Base-by-base conservation (phyloP, 805 yeast genomes). In the Ogataea paradorogensis region DNA sequence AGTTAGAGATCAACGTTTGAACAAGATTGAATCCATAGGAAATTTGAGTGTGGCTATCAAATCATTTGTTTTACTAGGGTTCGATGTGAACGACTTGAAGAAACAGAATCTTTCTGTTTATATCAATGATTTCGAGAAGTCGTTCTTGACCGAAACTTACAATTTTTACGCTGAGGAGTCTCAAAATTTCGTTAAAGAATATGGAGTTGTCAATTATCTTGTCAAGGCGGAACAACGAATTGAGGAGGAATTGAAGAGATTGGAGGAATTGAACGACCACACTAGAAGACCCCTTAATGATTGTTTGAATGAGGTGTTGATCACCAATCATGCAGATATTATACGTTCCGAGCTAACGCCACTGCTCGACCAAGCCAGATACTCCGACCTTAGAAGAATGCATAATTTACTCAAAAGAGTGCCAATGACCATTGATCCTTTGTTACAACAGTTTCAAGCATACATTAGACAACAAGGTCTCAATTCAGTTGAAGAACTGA, bases 161-260 rank as follows among this genome's bases (percentile, higher is more conserved):
- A 75, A 58, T 27, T 87, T 80, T 58, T 88, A 86, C 63, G 66
- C 70, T 15, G 69, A 69, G 30, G 96, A 89, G 62, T 80, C 93
- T 27, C 65, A 67, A 13, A 71, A 70, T 30, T 89, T 80, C 58
- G 69, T 93, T 44, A 64, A 73, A 3, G 75, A 77, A 22, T 84
- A 89, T 61, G 84, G 88, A 48, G 91, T 91, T 34, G 91, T 90
- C 16, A 95, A 88, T 55, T 93, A 93, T 66, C 81, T 93, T 76
- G 78, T 76, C 45, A 86, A 83, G 60, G 95, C 96, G 27, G 89
- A 85, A 52, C 73, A 76, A 38, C 74, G 97, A 46, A 76, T 95
- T 35, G 76, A 75, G 27, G 96, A 89, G 59, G 99, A 93, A 64
- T 78, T 84, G 46, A 74, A 80, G 32, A 74, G 93, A 29, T 81